Conservation (phyloP, 441 rosid genomes). For the Hura crepitans region DNA sequence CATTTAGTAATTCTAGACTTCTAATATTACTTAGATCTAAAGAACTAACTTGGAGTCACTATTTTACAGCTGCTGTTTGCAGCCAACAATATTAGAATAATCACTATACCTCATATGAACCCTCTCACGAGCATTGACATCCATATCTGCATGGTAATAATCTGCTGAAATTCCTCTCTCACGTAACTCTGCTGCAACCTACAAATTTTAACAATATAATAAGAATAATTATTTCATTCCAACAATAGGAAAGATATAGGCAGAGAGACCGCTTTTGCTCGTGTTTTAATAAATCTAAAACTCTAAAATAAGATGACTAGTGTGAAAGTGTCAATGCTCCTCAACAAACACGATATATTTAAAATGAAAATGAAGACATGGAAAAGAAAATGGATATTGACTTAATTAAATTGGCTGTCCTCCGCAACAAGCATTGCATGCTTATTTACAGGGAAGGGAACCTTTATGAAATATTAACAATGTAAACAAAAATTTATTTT, state of each 20-base stretch:
- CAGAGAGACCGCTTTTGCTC: not conserved
- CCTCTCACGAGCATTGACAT: constrained; percentile 73
- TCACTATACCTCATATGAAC: constrained; percentile 69
- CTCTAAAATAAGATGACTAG: not conserved
- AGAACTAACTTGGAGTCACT: too few species aligned
- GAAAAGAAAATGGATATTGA: not conserved
- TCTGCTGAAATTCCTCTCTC: constrained; percentile 78
- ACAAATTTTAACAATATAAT: constrained; percentile 30
- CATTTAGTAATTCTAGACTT: not conserved
- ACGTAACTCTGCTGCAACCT: constrained; percentile 85
- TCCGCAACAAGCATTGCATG: not conserved
- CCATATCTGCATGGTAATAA: constrained; percentile 96
- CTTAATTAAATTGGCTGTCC: not conserved
- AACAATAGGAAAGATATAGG: constrained; percentile 7
- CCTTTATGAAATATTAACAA: not conserved
- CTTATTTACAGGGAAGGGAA: not conserved
- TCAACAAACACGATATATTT: too few species aligned
- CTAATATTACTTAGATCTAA: not conserved
- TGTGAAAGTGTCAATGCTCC: too few species aligned
- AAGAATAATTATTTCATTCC: constrained; percentile 13
- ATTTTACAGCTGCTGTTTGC: not conserved
- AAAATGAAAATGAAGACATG: not conserved
- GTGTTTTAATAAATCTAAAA: not conserved
- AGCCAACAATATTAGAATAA: constrained; percentile 16
- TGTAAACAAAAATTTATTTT: not conserved